Evolutionary conservation across 2,329 filamentous ascomycete species (phyloP).

Genomic region (Corinectria fuckeliana): DNA sequence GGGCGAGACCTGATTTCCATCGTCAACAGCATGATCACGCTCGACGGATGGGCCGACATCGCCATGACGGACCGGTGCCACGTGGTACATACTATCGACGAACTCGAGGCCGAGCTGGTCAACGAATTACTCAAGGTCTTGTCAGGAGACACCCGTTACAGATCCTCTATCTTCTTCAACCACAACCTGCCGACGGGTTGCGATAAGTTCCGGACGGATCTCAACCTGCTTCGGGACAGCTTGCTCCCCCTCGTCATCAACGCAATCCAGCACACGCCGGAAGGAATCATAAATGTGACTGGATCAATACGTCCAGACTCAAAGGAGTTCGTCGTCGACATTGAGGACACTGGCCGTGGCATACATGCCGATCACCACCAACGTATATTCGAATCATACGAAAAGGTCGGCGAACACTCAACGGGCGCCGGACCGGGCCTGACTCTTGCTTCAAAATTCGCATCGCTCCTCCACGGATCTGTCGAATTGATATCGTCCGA

Average conservation of each 20-base stretch:
- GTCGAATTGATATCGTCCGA: slow-evolving; percentile 47
- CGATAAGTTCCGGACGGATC: slow-evolving; percentile 44
- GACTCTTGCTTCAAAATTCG: slow-evolving; percentile 50
- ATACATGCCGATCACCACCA: slow-evolving; percentile 44
- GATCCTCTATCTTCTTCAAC: slow-evolving; percentile 26
- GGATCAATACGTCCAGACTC: slow-evolving; percentile 40
- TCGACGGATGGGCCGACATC: slow-evolving; percentile 48
- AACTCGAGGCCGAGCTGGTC: slow-evolving; percentile 22
- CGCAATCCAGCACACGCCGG: slow-evolving; percentile 48
- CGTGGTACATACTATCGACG: slow-evolving; percentile 26
- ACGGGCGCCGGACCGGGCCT: slow-evolving; percentile 51
- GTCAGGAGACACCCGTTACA: slow-evolving; percentile 14
- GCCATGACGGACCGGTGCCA: slow-evolving; percentile 40
- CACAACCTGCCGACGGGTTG: slow-evolving; percentile 22
- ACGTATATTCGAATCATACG: slow-evolving; percentile 52
- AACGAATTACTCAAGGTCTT: slow-evolving; percentile 12
- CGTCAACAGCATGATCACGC: slow-evolving; percentile 52
- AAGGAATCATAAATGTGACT: slow-evolving; percentile 46
- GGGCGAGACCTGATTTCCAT: slow-evolving; percentile 52
- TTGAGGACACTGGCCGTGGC: slow-evolving; percentile 51
- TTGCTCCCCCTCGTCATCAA: slow-evolving; percentile 50
- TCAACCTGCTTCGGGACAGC: slow-evolving; percentile 49
- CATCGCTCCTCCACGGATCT: slow-evolving; percentile 47
- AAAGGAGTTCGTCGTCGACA: slow-evolving; percentile 44
- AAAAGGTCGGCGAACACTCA: slow-evolving; percentile 47